Percentiles rank a stretch among this genome's conserved stretches.
Conservation (phyloP, 257 asterid species). For the Dorcoceras hygrometricum region DNA sequence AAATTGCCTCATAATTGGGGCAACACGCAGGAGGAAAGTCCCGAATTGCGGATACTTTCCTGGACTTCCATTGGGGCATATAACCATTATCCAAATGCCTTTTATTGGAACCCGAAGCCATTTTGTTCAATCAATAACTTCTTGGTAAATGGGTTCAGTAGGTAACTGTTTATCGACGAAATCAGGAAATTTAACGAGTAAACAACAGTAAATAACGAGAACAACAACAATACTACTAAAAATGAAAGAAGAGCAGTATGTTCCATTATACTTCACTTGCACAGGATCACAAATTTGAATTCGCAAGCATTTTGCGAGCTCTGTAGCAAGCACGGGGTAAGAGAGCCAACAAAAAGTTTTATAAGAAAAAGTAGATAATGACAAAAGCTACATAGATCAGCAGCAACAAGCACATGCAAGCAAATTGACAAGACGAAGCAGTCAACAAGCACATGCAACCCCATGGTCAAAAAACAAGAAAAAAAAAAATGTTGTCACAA, state of each 20-base stretch:
- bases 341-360: no score
- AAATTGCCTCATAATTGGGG: slow-evolving; percentile 25
- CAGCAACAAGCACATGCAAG: no score
- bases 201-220: slow-evolving; percentile 12
- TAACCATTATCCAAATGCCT: slow-evolving; percentile 46
- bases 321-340: no score
- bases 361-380: no score
- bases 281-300: no score
- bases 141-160: slow-evolving; percentile 4
- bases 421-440: no score
- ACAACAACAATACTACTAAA: slow-evolving; percentile 3
- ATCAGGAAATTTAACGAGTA: slow-evolving; percentile 14
- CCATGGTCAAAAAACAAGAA: no score
- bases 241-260: not conserved
- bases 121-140: slow-evolving; percentile 29
- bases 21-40: slow-evolving; percentile 81
- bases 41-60: slow-evolving; percentile 69
- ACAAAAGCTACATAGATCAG: no score
- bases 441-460: no score
- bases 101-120: slow-evolving; percentile 52
- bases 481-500: no score
- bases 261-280: no score
- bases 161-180: slow-evolving; percentile 7
- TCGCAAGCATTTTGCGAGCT: no score
- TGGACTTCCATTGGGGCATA: slow-evolving; percentile 48